Percentiles rank a stretch among this genome's conserved stretches.
These are phyloP conservation scores for Talaromyces trachyspermus DNA, from an alignment of 495 filamentous ascomycete genomes.

Conservation along the genomic window DNA sequence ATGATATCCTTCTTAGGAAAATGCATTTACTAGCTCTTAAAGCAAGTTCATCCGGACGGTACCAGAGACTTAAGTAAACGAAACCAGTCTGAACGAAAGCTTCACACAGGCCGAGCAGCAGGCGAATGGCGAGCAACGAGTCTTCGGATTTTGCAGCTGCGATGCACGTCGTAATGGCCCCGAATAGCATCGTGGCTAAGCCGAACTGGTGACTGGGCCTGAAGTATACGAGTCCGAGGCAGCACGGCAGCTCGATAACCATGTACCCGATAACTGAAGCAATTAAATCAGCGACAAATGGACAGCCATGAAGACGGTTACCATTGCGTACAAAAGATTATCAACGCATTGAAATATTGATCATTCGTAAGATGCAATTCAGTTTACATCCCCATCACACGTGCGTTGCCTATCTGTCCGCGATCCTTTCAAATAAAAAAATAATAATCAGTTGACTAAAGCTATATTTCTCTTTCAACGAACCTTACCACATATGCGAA, in stretches of 20 bases:
- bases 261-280: not conserved
- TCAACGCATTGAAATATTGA: not conserved
- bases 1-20: too few species aligned
- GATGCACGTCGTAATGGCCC: not conserved
- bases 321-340: not conserved
- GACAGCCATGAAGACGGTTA: not conserved
- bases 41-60: not conserved
- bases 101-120: slow-evolving; percentile 1
- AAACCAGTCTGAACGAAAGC: not conserved
- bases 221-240: not conserved
- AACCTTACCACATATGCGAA: not conserved
- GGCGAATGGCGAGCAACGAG: not conserved
- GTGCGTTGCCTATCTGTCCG: not conserved
- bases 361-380: not conserved
- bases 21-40: not conserved
- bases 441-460: not conserved
- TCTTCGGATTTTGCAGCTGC: not conserved
- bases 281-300: not conserved
- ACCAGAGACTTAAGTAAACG: not conserved
- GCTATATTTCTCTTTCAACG: not conserved
- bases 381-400: not conserved
- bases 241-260: not conserved
- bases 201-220: not conserved
- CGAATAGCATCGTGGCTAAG: not conserved
- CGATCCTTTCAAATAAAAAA: not conserved